Evolutionary conservation across 345 rosid genomes (phyloP), one percentile per base, ranked within the genome.

Genomic region (Psidium guajava): DNA sequence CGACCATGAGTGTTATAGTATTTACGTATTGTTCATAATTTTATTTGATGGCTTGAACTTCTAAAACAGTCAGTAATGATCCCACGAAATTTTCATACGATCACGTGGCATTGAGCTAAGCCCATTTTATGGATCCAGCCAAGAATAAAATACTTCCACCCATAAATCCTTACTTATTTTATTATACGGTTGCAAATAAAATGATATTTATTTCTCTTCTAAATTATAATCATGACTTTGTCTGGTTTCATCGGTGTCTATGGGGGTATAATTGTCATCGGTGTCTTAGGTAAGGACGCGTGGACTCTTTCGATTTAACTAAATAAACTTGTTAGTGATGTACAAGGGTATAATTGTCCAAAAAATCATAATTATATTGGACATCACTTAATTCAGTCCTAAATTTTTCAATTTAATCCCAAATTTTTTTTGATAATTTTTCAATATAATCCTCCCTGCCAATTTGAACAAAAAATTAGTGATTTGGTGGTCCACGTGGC

Each of bases 371-470:
- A 61, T 16, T 4, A 61, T 61, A 28, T 3, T 61, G 5, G 14
- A 61, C 5, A 0, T 3, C 0, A 14, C 5, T 15, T 10, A 3
- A 61, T 61, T 28, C 2, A 6, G 0, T 27, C 28, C 0, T 59
- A n/a, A 59, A n/a, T 28, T 28, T 64, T 28, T 64, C 9, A 8
- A 2, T 61, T 8, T 61, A 28, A 8, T 27, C 15, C 8, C 6
- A 6, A 61, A 61, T 5, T 1, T 61, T 1, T 61, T 28, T 7
- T 6, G 21, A 28, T 28, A 3, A 15, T 20, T 64, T 36, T 28
- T 3, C 74, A 28, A 28, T 28, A 0, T 61, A 61, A 2, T 61
- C 36, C 16, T 15, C 6, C 11, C 0, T 3, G 32, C 16, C 74
- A 15, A 61, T 61, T 4, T 28, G 16, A 16, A 4, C 21, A 15